Base-by-base conservation (phyloP, 179 eudicot species). In the Actinidia polygama region DNA sequence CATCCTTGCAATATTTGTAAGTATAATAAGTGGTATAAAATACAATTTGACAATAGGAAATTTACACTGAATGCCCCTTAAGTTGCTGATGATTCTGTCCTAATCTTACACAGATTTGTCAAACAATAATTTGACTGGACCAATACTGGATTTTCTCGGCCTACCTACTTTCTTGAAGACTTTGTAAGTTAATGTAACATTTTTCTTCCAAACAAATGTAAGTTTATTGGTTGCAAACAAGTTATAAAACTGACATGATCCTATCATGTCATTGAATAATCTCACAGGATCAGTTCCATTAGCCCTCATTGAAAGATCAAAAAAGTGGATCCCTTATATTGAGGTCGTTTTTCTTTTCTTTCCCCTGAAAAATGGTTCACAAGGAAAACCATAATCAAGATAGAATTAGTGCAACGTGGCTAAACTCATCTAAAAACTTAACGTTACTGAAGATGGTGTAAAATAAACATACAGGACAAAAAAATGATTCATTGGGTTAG, bases 51-150 rank as follows among this genome's bases (percentile, higher is more conserved):
- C 36, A 30, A 30, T 30, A 30, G 1, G 36, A 30, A 30, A 30
- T 30, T 30, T 30, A 30, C 36, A 30, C 36, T 30, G 36, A 30
- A 30, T 30, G 36, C 36, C 36, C 36, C 36, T 30, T 30, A 30
- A 30, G 36, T 30, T 30, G 36, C 36, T 30, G 36, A 30, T 11
- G 63, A 59, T 14, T 59, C 63, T 4, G 16, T 40, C 44, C 3
- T 49, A 51, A 4, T 26, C 21, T 68, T 68, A 6, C 81, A 83
- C 81, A 68, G 71, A 83, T 70, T 77, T 83, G 61, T 83, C 85
- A 5, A 77, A 68, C 71, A 83, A 83, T 59, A 70, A 50, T 46
- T 83, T 83, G 23, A 77, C 77, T 40, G 85, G 85, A 55, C 21
- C 18, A 10, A 23, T 83, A 18, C 81, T 81, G 8, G 77, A 83